Base-by-base conservation (phyloP, 2,329 filamentous ascomycete species). In the Xylariaceae sp. region DNA sequence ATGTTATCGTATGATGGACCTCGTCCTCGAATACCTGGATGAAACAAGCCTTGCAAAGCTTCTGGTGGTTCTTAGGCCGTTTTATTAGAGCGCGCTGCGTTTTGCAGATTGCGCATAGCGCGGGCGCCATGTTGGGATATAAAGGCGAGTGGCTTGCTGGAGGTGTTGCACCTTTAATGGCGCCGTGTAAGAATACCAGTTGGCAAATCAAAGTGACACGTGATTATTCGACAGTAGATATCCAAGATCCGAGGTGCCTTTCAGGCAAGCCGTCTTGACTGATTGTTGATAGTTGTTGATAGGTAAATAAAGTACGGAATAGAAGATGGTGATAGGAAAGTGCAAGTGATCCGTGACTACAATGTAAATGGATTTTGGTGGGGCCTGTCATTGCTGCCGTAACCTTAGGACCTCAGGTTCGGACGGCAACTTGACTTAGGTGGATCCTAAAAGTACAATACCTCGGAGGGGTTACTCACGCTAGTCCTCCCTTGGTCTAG, bases 41-140 rank as follows among this genome's bases (percentile, higher is more conserved):
- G 75, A 99, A 99, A 75, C 94, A 99, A 3, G 80, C 75, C 68
- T 89, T 92, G 82, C 94, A 99, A 51, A 99, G 83, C 69, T 96
- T 96, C 67, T 95, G 87, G 68, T 95, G 86, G 71, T 97, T 96
- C 74, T 97, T 97, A 1, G 94, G 93, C 34, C 94, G 85, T 63
- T 97, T 90, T 59, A 99, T 94, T 17, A 96, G 83, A 4, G 94
- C 93, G 61, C 92, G 85, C 63, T 88, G 82, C 18, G 80, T 82
- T 64, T 88, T 82, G 77, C 94, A 99, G 64, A 87, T 79, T 55
- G 86, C 85, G 73, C 94, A 99, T 18, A 82, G 77, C 17, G 83
- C 81, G 18, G 92, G 90, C 6, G 92, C 81, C 93, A 97, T 96
- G 15, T 59, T 57, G 4, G 44, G 57, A 18, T 37, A 37, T n/a